A percentile compares a stretch with the other conserved stretches of the same genome.
These are phyloP conservation scores for Primulina huaijiensis DNA, from an alignment of 257 asterid species.

Conservation along the genomic window DNA sequence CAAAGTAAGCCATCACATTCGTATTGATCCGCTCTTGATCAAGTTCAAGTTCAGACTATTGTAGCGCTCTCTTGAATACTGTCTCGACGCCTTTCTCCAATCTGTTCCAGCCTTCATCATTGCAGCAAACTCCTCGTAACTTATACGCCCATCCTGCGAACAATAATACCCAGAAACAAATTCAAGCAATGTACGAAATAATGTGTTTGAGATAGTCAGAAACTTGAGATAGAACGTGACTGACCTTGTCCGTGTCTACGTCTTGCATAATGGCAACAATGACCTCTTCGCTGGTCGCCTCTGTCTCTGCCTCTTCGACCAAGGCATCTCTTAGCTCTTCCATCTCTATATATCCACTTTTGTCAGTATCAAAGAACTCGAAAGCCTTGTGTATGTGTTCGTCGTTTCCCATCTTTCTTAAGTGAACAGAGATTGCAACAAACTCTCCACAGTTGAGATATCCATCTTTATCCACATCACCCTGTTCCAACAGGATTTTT, in stretches of 20 bases:
- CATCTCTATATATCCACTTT: constrained; percentile 58
- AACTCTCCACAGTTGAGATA: constrained; percentile 55
- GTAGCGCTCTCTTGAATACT: constrained; percentile 62
- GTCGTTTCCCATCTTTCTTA: constrained; percentile 61
- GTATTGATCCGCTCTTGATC: constrained; percentile 45
- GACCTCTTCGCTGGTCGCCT: constrained; percentile 54
- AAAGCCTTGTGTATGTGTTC: constrained; percentile 62
- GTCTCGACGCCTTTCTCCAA: constrained; percentile 71
- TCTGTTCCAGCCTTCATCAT: constrained; percentile 76
- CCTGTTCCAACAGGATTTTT: constrained; percentile 31
- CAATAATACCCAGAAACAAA: neutral
- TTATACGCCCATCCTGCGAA: constrained; percentile 67
- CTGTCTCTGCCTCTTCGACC: constrained; percentile 51
- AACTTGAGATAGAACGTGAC: neutral
- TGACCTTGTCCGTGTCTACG: constrained; percentile 69
- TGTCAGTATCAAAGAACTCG: constrained; percentile 53
- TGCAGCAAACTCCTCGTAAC: constrained; percentile 52
- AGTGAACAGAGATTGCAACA: constrained; percentile 62
- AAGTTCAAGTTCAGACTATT: constrained; percentile 52
- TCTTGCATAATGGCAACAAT: constrained; percentile 63
- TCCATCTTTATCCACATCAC: constrained; percentile 64
- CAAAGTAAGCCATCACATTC: constrained; percentile 1
- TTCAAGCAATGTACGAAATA: neutral
- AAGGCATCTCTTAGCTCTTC: constrained; percentile 59
- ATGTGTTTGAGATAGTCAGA: neutral